These are phyloP conservation scores for Pyrenophora tritici-repentis DNA, from an alignment of 2,329 filamentous ascomycete species.

Conservation along the genomic window DNA sequence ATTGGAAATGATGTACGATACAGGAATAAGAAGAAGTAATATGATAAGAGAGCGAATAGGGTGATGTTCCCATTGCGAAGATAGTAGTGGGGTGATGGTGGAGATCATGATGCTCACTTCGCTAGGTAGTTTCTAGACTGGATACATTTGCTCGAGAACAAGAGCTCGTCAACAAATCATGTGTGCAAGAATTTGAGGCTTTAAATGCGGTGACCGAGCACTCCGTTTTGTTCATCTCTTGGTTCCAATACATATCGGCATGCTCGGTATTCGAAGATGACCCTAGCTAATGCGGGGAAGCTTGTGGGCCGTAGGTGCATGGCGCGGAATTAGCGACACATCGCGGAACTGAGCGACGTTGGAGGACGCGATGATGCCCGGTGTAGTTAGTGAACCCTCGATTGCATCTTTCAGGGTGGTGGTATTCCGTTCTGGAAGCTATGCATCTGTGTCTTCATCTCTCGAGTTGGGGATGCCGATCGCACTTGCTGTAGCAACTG, in stretches of 20 bases:
- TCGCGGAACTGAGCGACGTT: slow-evolving; percentile 12
- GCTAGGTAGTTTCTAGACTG: not conserved
- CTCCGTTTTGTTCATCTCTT: not conserved
- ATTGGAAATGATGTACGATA: slow-evolving; percentile 45
- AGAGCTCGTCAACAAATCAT: not conserved
- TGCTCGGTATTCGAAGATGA: not conserved
- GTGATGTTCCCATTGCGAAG: slow-evolving; percentile 28
- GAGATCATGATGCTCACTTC: slow-evolving; percentile 33
- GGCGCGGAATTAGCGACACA: slow-evolving; percentile 23
- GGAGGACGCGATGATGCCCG: not conserved
- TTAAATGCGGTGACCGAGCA: no score
- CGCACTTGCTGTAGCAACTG: no score
- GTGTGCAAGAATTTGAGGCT: not conserved
- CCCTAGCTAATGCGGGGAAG: slow-evolving; percentile 24
- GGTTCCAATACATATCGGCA: not conserved
- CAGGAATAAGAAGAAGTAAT: slow-evolving; percentile 33
- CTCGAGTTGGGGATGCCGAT: no score
- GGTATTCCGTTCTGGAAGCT: no score
- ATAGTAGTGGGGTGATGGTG: slow-evolving; percentile 30
- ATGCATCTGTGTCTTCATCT: no score
- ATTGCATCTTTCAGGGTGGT: not conserved
- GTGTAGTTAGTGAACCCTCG: not conserved
- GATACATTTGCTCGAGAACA: not conserved
- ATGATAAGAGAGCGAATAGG: slow-evolving; percentile 31
- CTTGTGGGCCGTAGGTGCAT: not conserved